phyloP scores from a whole-genome alignment of 805 yeast genomes.

The Zygoascus tannicola region DNA sequence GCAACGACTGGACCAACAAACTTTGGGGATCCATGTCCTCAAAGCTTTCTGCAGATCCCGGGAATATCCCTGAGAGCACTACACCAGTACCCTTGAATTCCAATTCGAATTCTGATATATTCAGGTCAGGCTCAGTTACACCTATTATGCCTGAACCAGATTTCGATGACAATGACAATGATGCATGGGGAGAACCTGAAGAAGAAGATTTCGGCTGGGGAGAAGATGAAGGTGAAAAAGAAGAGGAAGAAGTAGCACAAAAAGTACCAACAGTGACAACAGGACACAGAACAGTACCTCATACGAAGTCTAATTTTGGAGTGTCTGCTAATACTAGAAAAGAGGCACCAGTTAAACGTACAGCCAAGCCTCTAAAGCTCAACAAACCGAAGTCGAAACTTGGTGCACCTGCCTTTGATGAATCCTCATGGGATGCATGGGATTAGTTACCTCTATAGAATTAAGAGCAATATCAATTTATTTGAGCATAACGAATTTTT shows the following conservation, averaged over 20 bases:
- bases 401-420: constrained; percentile 11
- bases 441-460: constrained; percentile 9
- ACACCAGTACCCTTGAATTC: constrained; percentile 6
- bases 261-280: too few species aligned
- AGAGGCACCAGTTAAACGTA: not conserved
- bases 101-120: constrained; percentile 7
- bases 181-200: constrained; percentile 24
- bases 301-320: too few species aligned
- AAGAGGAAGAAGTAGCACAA: constrained; percentile 1
- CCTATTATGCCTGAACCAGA: constrained; percentile 1
- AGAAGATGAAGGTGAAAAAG: not conserved
- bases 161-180: constrained; percentile 24
- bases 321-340: too few species aligned
- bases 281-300: not conserved
- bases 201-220: constrained; percentile 4
- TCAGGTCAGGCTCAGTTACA: not conserved
- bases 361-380: not conserved
- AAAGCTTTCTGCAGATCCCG: not conserved
- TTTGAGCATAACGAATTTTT: too few species aligned
- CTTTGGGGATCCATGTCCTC: not conserved
- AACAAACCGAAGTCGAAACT: not conserved
- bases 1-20: constrained; percentile 1
- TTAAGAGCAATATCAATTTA: too few species aligned
- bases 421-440: constrained; percentile 12
- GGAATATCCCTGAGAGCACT: constrained; percentile 2